Evolutionary conservation across 345 rosid genomes (phyloP), one percentile per base, ranked within the genome.

Genomic region (Camelina sativa): DNA sequence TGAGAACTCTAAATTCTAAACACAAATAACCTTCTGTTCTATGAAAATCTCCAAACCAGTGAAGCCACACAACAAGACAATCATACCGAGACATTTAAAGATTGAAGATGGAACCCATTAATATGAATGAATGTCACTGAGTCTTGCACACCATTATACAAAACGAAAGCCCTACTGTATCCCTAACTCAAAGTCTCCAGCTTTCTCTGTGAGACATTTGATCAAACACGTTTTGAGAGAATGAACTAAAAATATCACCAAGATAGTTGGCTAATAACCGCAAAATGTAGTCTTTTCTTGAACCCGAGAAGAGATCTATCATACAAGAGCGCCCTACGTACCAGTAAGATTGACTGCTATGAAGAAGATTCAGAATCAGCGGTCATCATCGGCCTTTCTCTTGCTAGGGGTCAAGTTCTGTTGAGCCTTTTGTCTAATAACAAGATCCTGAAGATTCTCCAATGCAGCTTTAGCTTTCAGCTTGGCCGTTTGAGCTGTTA

Each of bases 401-500:
- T 78, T 78, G 53, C 6, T 52, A 50, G 81, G 65, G 56, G 61
- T 72, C 8, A 8, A 13, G 8, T 19, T 62, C 28, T 44, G 41
- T 8, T 48, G 6, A 62, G 30, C 52, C 1, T 69, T 55, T 57
- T 63, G 52, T 10, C 2, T 22, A 22, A 37, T 2, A 47, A 59
- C 75, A 73, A 87, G 20, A 57, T 67, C 72, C 16, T 83, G 80
- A 68, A 86, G 82, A 67, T 71, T 59, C 72, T 69, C 81, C 44
- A 87, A 67, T 20, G 91, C 87, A 40, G 73, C 84, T 52, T 68
- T 74, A 54, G 91, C 91, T 69, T 67, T 78, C 74, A 72, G 37
- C 88, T 80, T 85, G 6, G 86, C 84, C 12, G 38, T 20, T 11
- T 63, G 53, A 51, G 87, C 84, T 17, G 78, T 81, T 28, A 48